phyloP scores from a whole-genome alignment of 805 yeast genomes.

The Myxozyma lipomycoides region DNA sequence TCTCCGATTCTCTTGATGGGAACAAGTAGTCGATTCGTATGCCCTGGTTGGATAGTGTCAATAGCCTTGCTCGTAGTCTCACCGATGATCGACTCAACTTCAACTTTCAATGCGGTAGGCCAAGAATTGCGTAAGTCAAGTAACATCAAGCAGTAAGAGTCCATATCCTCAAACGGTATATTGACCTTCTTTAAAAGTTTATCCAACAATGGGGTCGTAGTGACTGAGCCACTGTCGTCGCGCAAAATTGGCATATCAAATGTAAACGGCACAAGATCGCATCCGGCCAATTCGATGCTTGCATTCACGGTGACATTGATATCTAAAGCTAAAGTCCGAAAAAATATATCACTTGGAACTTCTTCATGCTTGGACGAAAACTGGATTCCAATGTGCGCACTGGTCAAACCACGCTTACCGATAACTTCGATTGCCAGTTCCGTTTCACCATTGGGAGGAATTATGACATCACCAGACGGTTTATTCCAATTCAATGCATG shows the following conservation, averaged over 20 bases:
- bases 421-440: slow-evolving; percentile 53
- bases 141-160: slow-evolving; percentile 59
- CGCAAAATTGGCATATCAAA: slow-evolving; percentile 16
- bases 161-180: slow-evolving; percentile 36
- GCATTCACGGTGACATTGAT: slow-evolving; percentile 66
- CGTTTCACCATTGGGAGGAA: slow-evolving; percentile 42
- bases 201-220: slow-evolving; percentile 11
- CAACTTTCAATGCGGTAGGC: slow-evolving; percentile 47
- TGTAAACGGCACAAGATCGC: slow-evolving; percentile 57
- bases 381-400: slow-evolving; percentile 60
- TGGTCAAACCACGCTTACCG: slow-evolving; percentile 71
- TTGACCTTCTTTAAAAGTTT: slow-evolving; percentile 19
- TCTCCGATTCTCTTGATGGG: slow-evolving; percentile 55
- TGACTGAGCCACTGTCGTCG: neutral
- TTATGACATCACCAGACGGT: slow-evolving; percentile 26
- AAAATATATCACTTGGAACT: slow-evolving; percentile 36
- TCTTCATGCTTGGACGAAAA: slow-evolving; percentile 45
- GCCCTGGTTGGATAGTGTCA: slow-evolving; percentile 42
- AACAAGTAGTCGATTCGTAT: slow-evolving; percentile 58
- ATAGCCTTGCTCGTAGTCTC: slow-evolving; percentile 1
- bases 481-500: slow-evolving; percentile 51
- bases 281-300: slow-evolving; percentile 68
- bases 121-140: slow-evolving; percentile 81
- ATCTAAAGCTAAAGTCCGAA: slow-evolving; percentile 63
- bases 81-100: slow-evolving; percentile 17